Base-by-base conservation (phyloP, 2,329 filamentous ascomycete species). In the Pezicula carpinea region DNA sequence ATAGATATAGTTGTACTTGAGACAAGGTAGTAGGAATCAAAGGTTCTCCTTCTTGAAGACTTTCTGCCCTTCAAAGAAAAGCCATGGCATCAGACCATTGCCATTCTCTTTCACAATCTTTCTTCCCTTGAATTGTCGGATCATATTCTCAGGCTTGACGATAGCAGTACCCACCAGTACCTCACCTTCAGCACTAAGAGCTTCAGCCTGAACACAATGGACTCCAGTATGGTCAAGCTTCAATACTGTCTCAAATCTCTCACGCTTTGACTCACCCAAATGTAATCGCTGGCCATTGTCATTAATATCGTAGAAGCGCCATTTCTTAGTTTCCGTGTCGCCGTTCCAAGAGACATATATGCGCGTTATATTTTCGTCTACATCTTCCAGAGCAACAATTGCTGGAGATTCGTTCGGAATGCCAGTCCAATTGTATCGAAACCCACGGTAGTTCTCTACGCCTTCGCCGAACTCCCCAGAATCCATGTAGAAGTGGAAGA, bases 301-400 rank as follows among this genome's bases (percentile, higher is more conserved):
- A 15, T 61, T 64, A 2, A 64, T 57, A 2, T 63, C 56, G 4
- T 67, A 68, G 54, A 80, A 77, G 21, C 69, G 66, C 79, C 78
- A 77, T 4, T 46, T 34, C 3, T 56, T 61, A 0, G 70, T 72
- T 55, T 72, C 68, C 0, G 72, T 77, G 40, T 73, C 72, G 4
- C 74, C 74, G 47, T 77, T 77, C 74, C 74, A 77, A 4, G 72
- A 78, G 2, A 79, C 75, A 59, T 75, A 82, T 7, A 66, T 63
- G 50, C 61, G 67, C 7, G 58, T 63, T 18, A 53, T 55, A 1
- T 57, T 55, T 6, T 59, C 50, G 4, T 64, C 63, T 15, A 59
- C 59, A 10, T 54, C 48, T 7, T 49, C 48, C 35, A 64, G 63
- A 4, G 69, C 68, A 5, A 65, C 59, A 14, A 69, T 60, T 0